A percentile compares a stretch with the other conserved stretches of the same genome.
Conservation (phyloP, 192 early-diverging fungal genomes). For the Coemansia sp. region DNA sequence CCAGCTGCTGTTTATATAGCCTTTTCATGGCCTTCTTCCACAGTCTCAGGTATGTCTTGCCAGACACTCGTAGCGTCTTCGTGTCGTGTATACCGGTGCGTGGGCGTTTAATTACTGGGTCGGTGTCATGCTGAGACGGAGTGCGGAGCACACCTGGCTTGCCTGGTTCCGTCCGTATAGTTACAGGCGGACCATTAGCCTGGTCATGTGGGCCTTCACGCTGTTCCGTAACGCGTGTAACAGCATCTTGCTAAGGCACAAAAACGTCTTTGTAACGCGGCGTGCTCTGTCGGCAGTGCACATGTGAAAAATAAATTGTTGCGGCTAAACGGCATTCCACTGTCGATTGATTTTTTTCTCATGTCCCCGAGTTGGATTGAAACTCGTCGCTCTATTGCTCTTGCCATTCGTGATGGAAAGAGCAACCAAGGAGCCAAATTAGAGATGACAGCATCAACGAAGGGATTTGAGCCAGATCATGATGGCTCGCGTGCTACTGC, state of each 20-base stretch:
- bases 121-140: too few relatives aligned
- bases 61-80: too few relatives aligned
- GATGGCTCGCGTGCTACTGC: background rate
- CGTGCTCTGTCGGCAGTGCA: background rate
- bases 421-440: background rate
- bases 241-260: background rate
- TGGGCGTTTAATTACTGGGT: too few relatives aligned
- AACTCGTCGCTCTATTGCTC: background rate
- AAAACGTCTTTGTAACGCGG: background rate
- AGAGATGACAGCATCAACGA: background rate
- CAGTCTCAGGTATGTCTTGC: too few relatives aligned
- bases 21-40: too few relatives aligned
- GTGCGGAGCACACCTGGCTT: too few relatives aligned
- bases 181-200: too few relatives aligned
- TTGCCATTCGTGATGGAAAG: background rate
- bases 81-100: too few relatives aligned
- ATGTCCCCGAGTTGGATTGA: background rate
- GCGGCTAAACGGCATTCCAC: constrained; percentile 2
- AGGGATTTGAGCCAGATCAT: background rate
- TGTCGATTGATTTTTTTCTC: background rate
- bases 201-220: too few relatives aligned
- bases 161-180: too few relatives aligned
- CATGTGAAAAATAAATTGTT: background rate
- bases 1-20: too few relatives aligned
- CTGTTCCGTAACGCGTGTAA: too few relatives aligned